These are phyloP conservation scores for Salix caprea DNA, from an alignment of 345 rosid species.

Conservation along the genomic window DNA sequence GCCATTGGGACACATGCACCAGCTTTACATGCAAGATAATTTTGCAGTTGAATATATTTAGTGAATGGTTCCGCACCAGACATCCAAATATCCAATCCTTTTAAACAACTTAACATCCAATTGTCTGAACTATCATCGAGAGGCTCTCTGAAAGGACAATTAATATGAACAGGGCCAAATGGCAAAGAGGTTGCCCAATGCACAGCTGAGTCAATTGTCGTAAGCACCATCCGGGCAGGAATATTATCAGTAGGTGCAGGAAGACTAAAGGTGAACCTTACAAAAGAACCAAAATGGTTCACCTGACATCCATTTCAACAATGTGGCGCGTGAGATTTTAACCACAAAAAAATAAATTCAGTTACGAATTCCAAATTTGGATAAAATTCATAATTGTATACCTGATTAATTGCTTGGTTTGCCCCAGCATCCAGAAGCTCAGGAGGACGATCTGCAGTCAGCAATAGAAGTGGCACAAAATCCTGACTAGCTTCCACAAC, in stretches of 20 bases:
- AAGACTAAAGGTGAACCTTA: slow-evolving; percentile 82
- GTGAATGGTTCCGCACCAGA: slow-evolving; percentile 71
- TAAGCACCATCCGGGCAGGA: slow-evolving; percentile 83
- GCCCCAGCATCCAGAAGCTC: slow-evolving; percentile 93
- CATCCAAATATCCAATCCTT: slow-evolving; percentile 76
- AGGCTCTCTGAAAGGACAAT: slow-evolving; percentile 92
- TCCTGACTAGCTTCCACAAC: slow-evolving; percentile 99
- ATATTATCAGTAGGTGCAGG: slow-evolving; percentile 75
- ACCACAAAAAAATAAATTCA: not conserved
- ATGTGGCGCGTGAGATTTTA: slow-evolving; percentile 4
- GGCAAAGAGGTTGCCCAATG: slow-evolving; percentile 70
- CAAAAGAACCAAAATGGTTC: slow-evolving; percentile 88
- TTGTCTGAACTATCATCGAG: slow-evolving; percentile 49
- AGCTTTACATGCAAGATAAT: slow-evolving; percentile 30
- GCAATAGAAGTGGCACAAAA: slow-evolving; percentile 75
- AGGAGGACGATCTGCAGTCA: slow-evolving; percentile 96
- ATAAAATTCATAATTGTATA: slow-evolving; percentile 17
- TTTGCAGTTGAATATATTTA: slow-evolving; percentile 54
- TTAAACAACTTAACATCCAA: slow-evolving; percentile 71
- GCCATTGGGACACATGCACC: slow-evolving; percentile 29
- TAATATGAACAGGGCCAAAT: slow-evolving; percentile 88
- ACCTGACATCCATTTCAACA: slow-evolving; percentile 42
- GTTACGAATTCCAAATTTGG: slow-evolving; percentile 1
- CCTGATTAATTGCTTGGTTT: slow-evolving; percentile 93
- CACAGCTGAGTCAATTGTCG: slow-evolving; percentile 81